These are phyloP conservation scores for Hyphopichia wangnamkhiaoensis DNA, from an alignment of 1,139 yeast species.

Conservation along the genomic window DNA sequence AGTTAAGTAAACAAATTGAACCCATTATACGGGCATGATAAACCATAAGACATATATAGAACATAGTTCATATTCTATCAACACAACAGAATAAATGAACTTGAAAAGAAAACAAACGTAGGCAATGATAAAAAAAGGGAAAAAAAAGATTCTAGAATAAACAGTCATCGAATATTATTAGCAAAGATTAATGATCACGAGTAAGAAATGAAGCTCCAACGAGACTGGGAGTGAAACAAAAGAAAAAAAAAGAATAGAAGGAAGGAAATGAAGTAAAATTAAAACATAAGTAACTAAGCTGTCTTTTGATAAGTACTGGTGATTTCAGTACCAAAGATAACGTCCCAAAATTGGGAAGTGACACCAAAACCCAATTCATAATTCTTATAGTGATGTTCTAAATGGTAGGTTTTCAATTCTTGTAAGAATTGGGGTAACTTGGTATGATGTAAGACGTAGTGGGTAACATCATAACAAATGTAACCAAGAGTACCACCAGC, in stretches of 20 bases:
- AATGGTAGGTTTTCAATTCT: slow-evolving; percentile 80
- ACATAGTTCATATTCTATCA: too few species aligned
- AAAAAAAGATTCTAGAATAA: too few species aligned
- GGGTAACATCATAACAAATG: slow-evolving; percentile 86
- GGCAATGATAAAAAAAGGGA: too few species aligned
- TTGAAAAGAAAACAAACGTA: too few species aligned
- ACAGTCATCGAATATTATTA: too few species aligned
- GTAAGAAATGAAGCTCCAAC: too few species aligned
- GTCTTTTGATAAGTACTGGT: slow-evolving; percentile 37
- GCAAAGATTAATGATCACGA: too few species aligned
- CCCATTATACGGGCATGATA: too few species aligned
- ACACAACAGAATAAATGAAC: too few species aligned
- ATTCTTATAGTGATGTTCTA: slow-evolving; percentile 97
- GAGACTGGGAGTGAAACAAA: not conserved
- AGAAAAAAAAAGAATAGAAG: not conserved
- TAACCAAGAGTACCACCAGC: slow-evolving; percentile 97
- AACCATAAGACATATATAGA: too few species aligned
- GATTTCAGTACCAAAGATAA: slow-evolving; percentile 74
- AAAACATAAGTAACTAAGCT: slow-evolving; percentile 14
- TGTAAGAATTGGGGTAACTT: slow-evolving; percentile 75
- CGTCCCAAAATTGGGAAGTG: slow-evolving; percentile 91
- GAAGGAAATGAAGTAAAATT: not conserved
- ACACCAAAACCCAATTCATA: slow-evolving; percentile 97
- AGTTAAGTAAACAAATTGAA: too few species aligned
- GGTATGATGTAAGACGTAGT: slow-evolving; percentile 82